phyloP scores from a whole-genome alignment of 2,329 filamentous ascomycete genomes.

The Pseudogymnoascus sp. region DNA sequence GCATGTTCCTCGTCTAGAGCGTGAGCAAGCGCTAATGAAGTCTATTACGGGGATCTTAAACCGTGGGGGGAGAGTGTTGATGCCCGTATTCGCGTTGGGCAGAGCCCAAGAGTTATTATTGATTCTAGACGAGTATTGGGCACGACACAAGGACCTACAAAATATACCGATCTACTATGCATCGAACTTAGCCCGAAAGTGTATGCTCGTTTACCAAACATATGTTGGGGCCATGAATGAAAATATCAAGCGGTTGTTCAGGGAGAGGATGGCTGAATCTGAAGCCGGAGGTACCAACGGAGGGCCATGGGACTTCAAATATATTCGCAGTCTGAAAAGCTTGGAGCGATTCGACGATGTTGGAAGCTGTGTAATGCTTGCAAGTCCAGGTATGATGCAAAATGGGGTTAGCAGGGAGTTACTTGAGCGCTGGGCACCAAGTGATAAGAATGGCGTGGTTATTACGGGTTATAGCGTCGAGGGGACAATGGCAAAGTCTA shows the following conservation, averaged over 20 bases:
- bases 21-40: slow-evolving; percentile 92
- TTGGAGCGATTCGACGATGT: slow-evolving; percentile 94
- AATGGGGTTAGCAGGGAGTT: slow-evolving; percentile 90
- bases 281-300: slow-evolving; percentile 69
- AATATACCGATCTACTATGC: slow-evolving; percentile 96
- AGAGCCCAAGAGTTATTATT: slow-evolving; percentile 88
- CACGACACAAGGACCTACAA: slow-evolving; percentile 77
- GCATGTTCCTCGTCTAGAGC: slow-evolving; percentile 80
- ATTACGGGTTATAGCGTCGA: slow-evolving; percentile 98
- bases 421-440: slow-evolving; percentile 91
- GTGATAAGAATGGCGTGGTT: slow-evolving; percentile 93
- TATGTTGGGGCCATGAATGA: slow-evolving; percentile 99
- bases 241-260: slow-evolving; percentile 93
- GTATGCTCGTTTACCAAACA: slow-evolving; percentile 98
- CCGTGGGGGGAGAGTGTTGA: slow-evolving; percentile 80
- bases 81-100: slow-evolving; percentile 92
- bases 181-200: slow-evolving; percentile 86
- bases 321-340: slow-evolving; percentile 83
- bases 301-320: slow-evolving; percentile 94
- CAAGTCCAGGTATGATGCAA: slow-evolving; percentile 95
- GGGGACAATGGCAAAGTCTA: slow-evolving; percentile 94
- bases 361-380: slow-evolving; percentile 92
- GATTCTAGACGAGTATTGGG: slow-evolving; percentile 96
- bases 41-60: slow-evolving; percentile 87
- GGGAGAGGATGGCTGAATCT: slow-evolving; percentile 83